Percentiles rank a stretch among this genome's conserved stretches.
These are phyloP conservation scores for Lasiodiplodia theobromae DNA, from an alignment of 2,329 filamentous ascomycete species.

Conservation along the genomic window DNA sequence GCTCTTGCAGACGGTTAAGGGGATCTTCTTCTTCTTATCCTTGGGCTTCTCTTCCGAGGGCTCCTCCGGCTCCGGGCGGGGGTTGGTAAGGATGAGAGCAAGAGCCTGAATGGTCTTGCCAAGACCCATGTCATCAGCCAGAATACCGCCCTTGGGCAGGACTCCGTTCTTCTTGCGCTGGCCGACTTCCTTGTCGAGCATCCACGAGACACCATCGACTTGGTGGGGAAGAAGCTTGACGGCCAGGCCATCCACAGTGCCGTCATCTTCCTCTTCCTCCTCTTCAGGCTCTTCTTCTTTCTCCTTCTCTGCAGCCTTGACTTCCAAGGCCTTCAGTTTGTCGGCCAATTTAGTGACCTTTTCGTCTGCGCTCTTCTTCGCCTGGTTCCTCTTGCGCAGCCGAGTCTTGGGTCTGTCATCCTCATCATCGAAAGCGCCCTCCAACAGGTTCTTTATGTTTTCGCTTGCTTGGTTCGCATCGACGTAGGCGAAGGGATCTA, in stretches of 20 bases:
- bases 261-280: conserved; percentile 62
- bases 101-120: conserved; percentile 97
- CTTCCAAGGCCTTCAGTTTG: conserved; percentile 52
- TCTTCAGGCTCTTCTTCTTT: conserved; percentile 52
- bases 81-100: conserved; percentile 83
- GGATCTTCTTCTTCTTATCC: conserved; percentile 66
- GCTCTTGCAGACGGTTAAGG: conserved; percentile 72
- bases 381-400: conserved; percentile 51
- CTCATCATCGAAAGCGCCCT: conserved; percentile 78
- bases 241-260: conserved; percentile 77
- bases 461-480: conserved; percentile 75
- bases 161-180: conserved; percentile 78
- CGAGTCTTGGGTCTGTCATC: conserved; percentile 59
- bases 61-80: conserved; percentile 63
- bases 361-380: conserved; percentile 40
- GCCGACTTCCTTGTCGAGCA: conserved; percentile 90
- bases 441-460: conserved; percentile 81
- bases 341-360: conserved; percentile 49
- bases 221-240: conserved; percentile 93
- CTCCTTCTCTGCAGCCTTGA: conserved; percentile 56
- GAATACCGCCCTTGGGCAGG: conserved; percentile 88
- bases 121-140: conserved; percentile 96
- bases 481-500: conserved; percentile 67
- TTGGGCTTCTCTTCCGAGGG: conserved; percentile 58
- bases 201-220: conserved; percentile 92